These are phyloP conservation scores for Corynespora cassiicola DNA, from an alignment of 2,329 filamentous ascomycete species.

Conservation along the genomic window DNA sequence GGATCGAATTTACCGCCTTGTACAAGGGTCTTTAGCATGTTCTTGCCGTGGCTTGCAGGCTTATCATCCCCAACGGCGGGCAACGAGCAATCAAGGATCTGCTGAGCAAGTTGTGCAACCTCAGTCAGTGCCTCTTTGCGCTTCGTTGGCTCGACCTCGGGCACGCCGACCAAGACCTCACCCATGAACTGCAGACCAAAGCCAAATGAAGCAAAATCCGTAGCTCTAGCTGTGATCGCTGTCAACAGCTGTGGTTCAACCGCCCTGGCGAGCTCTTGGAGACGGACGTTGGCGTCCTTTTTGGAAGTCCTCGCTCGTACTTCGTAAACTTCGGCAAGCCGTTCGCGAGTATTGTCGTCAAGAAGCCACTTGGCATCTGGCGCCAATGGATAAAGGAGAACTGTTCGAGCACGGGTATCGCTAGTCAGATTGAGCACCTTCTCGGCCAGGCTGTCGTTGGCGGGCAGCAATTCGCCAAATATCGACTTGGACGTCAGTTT, in stretches of 20 bases:
- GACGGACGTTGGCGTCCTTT: conserved; percentile 80
- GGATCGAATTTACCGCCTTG: conserved; percentile 87
- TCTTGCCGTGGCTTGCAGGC: conserved; percentile 71
- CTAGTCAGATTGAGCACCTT: conserved; percentile 70
- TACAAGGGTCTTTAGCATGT: conserved; percentile 90
- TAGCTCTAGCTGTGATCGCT: conserved; percentile 72
- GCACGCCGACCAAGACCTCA: conserved; percentile 78
- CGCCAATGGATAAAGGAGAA: conserved; percentile 83
- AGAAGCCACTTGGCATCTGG: conserved; percentile 68
- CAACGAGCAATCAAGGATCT: conserved; percentile 43
- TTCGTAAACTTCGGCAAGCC: conserved; percentile 78
- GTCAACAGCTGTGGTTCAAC: conserved; percentile 78
- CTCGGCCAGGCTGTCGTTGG: conserved; percentile 59
- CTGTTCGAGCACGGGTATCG: conserved; percentile 67
- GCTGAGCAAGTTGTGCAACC: conserved; percentile 55
- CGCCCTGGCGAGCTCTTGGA: conserved; percentile 76
- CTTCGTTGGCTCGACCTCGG: conserved; percentile 71
- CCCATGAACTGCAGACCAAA: conserved; percentile 88
- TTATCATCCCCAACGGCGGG: conserved; percentile 32
- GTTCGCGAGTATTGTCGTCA: conserved; percentile 66
- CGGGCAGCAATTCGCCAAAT: conserved; percentile 79
- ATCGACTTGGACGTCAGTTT: conserved; percentile 85
- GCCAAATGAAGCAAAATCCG: conserved; percentile 72
- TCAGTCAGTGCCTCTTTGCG: conserved; percentile 69
- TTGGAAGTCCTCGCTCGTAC: conserved; percentile 88